phyloP scores from a whole-genome alignment of 441 rosid genomes.

The Geranium incanum region DNA sequence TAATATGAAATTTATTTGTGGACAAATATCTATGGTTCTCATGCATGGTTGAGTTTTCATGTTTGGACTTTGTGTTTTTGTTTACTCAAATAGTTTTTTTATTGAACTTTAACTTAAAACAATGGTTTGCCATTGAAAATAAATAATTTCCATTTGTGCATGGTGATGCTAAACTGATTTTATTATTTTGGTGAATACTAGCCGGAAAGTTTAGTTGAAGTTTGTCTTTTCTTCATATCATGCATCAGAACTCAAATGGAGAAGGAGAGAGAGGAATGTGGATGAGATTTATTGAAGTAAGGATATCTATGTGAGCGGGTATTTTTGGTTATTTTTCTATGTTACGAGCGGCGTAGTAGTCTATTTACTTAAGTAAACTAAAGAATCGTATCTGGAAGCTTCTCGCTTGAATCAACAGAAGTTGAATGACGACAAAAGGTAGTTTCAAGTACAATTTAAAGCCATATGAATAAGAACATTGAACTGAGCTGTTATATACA shows the following conservation, averaged over 20 bases:
- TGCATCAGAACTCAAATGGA: too few relatives aligned
- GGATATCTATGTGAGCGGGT: too few relatives aligned
- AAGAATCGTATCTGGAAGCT: not conserved
- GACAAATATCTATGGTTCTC: not conserved
- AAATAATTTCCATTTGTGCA: too few relatives aligned
- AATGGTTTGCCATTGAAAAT: not conserved
- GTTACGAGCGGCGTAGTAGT: not conserved
- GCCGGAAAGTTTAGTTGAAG: not conserved
- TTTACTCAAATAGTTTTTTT: not conserved
- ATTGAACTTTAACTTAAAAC: not conserved
- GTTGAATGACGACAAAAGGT: not conserved
- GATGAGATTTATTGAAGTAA: too few relatives aligned
- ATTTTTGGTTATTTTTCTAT: too few relatives aligned
- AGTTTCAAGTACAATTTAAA: not conserved
- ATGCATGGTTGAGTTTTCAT: constrained; percentile 8
- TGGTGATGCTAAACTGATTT: not conserved
- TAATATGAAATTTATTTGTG: not conserved
- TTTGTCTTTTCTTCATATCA: not conserved
- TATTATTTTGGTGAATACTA: not conserved
- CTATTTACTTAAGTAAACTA: not conserved
- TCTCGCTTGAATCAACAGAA: not conserved
- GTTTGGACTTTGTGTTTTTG: not conserved
- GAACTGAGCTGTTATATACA: not conserved
- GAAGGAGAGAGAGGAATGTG: too few relatives aligned
- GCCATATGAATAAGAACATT: not conserved